Evolutionary conservation across 805 yeast genomes (phyloP).

Genomic region (Starmerella riodocensis): DNA sequence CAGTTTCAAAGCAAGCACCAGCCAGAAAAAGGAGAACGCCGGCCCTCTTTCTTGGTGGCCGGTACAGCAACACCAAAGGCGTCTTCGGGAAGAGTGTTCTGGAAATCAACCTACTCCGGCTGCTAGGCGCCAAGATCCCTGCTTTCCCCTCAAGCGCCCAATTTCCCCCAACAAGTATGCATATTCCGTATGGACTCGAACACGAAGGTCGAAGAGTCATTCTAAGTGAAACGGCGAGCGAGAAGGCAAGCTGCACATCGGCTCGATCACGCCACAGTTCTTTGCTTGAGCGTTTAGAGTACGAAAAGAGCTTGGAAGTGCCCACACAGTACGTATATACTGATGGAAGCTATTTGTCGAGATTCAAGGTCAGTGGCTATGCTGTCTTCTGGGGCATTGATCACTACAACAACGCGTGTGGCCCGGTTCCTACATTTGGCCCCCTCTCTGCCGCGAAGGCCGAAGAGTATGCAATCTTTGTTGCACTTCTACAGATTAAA

Average conservation of each 20-base stretch:
- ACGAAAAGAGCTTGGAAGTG: neutral
- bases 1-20: neutral
- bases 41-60: neutral
- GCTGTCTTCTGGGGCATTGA: slow-evolving; percentile 10
- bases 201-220: neutral
- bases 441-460: slow-evolving; percentile 10
- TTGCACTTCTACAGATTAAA: slow-evolving; percentile 11
- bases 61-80: neutral
- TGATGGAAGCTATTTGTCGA: slow-evolving; percentile 9
- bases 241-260: neutral
- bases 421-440: slow-evolving; percentile 7
- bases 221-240: neutral
- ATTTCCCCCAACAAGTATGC: slow-evolving; percentile 3
- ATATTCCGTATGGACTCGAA: slow-evolving; percentile 1
- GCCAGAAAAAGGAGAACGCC: neutral
- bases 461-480: slow-evolving; percentile 13
- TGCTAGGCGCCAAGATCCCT: slow-evolving; percentile 6
- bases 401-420: slow-evolving; percentile 3
- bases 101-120: slow-evolving; percentile 7
- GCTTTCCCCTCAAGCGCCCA: neutral
- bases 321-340: slow-evolving; percentile 5
- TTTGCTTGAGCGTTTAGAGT: neutral
- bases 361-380: slow-evolving; percentile 3
- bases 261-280: neutral
- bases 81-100: slow-evolving; percentile 4